Conservation (phyloP, 2,329 filamentous ascomycete genomes). For the Fusarium protoensiforme region DNA sequence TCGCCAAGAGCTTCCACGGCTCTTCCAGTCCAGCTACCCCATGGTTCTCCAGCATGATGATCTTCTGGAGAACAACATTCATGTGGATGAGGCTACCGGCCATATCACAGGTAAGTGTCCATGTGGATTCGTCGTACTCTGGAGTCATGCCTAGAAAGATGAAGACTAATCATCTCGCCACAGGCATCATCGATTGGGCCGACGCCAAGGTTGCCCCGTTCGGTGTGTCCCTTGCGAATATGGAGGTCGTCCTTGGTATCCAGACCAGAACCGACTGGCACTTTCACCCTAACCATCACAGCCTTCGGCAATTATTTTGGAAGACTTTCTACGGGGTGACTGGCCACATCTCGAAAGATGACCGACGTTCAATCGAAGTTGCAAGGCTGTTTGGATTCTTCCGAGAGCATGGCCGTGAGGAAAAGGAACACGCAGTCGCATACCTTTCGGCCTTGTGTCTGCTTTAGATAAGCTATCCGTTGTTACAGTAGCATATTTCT, state of each 20-base stretch:
- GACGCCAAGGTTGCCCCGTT: constrained; percentile 42
- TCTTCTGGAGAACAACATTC: constrained; percentile 45
- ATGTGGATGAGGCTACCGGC: constrained; percentile 39
- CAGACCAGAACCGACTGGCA: constrained; percentile 18
- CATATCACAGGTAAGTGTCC: constrained; percentile 35
- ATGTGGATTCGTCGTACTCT: no score
- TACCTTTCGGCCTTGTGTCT: constrained; percentile 11
- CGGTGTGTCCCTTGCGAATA: constrained; percentile 39
- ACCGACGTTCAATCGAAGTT: constrained; percentile 11
- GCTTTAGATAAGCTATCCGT: neutral
- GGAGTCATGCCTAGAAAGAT: no score
- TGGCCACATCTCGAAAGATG: constrained; percentile 6
- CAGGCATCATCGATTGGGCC: constrained; percentile 41
- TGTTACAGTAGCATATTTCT: no score
- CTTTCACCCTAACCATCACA: constrained; percentile 18
- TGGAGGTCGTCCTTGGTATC: constrained; percentile 36
- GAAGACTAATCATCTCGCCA: no score
- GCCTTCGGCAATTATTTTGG: constrained; percentile 19
- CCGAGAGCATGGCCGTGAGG: constrained; percentile 10
- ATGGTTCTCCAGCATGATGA: constrained; percentile 42
- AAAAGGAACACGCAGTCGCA: neutral
- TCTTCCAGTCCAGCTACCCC: constrained; percentile 31
- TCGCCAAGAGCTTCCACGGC: constrained; percentile 17
- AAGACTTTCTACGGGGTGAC: neutral
- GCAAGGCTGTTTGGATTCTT: constrained; percentile 24